Percentiles rank a stretch among this genome's conserved stretches.
These are phyloP conservation scores for Hemileccinum impolitum DNA, from an alignment of 768 basidiomycete species.

Conservation along the genomic window DNA sequence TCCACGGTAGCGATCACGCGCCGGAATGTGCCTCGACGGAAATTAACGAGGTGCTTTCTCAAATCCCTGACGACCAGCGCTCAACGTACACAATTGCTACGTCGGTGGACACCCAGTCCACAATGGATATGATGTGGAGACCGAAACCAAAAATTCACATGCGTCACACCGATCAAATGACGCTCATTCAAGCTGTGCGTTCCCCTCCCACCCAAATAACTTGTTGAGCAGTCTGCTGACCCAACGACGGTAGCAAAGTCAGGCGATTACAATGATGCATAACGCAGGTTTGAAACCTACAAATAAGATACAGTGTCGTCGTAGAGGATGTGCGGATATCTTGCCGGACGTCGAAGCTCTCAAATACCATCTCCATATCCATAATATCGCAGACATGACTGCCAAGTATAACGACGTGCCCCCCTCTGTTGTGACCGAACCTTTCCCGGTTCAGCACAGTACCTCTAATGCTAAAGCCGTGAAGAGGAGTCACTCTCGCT, in stretches of 20 bases:
- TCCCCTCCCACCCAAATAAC: not conserved
- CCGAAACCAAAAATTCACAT: constrained; percentile 33
- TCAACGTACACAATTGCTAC: constrained; percentile 27
- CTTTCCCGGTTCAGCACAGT: constrained; percentile 1
- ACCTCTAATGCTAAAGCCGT: not conserved
- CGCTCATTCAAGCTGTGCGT: constrained; percentile 41
- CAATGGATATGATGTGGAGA: constrained; percentile 31
- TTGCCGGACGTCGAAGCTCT: constrained; percentile 42
- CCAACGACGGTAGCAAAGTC: constrained; percentile 14
- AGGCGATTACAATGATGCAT: constrained; percentile 27
- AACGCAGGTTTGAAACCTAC: constrained; percentile 26
- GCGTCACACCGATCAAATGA: constrained; percentile 35
- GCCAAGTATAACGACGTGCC: not conserved
- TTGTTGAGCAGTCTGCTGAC: constrained; percentile 1
- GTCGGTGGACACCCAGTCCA: constrained; percentile 7
- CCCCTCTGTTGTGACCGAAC: not conserved
- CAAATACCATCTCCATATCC: constrained; percentile 54
- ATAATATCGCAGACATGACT: constrained; percentile 43
- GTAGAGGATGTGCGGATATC: constrained; percentile 43
- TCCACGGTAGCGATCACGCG: constrained; percentile 1
- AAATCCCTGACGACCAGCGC: constrained; percentile 21
- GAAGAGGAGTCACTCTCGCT: constrained; percentile 15
- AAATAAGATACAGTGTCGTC: constrained; percentile 40
- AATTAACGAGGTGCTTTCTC: constrained; percentile 11
- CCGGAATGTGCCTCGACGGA: not conserved